Conservation (phyloP, 2,329 filamentous ascomycete species). For the Didymella segeticola region DNA sequence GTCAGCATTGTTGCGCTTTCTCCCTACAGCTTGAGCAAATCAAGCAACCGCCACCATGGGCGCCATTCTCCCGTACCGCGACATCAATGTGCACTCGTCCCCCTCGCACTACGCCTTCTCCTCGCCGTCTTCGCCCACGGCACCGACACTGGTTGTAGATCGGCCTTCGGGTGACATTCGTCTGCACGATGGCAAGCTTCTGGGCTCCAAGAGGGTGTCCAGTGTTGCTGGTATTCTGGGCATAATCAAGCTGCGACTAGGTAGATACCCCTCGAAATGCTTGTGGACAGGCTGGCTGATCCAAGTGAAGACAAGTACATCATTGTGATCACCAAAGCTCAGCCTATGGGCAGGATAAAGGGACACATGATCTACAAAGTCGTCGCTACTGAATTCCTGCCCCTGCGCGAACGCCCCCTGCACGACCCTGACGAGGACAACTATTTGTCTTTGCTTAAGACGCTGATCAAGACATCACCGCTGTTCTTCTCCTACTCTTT, state of each 20-base stretch:
- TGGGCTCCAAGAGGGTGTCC: constrained; percentile 82
- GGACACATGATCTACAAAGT: constrained; percentile 98
- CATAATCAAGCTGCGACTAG: constrained; percentile 89
- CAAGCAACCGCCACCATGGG: constrained; percentile 51
- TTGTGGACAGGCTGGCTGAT: constrained; percentile 23
- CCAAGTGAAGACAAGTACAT: constrained; percentile 81
- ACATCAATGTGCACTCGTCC: constrained; percentile 96
- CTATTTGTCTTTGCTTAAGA: constrained; percentile 82
- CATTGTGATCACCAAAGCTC: constrained; percentile 92
- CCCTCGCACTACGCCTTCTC: constrained; percentile 94
- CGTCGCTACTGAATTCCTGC: constrained; percentile 87
- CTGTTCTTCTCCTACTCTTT: constrained; percentile 99
- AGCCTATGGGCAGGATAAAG: constrained; percentile 87
- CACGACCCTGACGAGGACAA: constrained; percentile 94
- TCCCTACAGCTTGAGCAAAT: neutral
- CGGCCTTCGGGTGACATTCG: constrained; percentile 90
- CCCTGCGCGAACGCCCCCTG: constrained; percentile 88
- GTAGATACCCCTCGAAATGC: constrained; percentile 56
- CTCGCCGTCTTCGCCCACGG: constrained; percentile 89
- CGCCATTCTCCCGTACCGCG: constrained; percentile 76
- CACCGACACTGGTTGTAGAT: constrained; percentile 86
- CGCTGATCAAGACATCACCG: constrained; percentile 79
- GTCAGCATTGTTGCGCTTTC: neutral
- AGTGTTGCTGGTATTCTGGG: constrained; percentile 95
- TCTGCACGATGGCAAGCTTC: constrained; percentile 78